phyloP scores from a whole-genome alignment of 495 filamentous ascomycete genomes.

The Aspergillus homomorphus region DNA sequence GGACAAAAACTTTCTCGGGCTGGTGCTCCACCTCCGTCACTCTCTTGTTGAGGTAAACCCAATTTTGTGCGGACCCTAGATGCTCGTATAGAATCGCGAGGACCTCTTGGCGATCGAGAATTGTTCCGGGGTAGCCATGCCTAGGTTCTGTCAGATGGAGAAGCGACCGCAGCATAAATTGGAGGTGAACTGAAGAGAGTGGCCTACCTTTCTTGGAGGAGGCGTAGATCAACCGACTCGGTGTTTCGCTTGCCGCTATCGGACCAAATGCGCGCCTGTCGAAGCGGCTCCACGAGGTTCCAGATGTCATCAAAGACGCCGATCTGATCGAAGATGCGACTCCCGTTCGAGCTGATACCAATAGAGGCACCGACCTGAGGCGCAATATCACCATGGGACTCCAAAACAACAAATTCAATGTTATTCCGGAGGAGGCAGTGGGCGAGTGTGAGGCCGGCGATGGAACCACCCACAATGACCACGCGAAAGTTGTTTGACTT shows the following conservation, averaged over 20 bases:
- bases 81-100: constrained; percentile 22
- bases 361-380: constrained; percentile 39
- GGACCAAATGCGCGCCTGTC: neutral
- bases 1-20: constrained; percentile 1
- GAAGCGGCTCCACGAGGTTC: constrained; percentile 12
- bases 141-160: neutral
- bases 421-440: constrained; percentile 39
- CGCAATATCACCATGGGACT: constrained; percentile 31
- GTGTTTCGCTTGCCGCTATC: neutral
- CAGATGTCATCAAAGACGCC: constrained; percentile 34
- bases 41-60: constrained; percentile 13
- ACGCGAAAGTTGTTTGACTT: constrained; percentile 45
- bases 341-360: constrained; percentile 31
- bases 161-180: neutral
- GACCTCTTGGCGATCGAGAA: constrained; percentile 32
- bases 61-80: neutral
- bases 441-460: constrained; percentile 47
- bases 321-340: constrained; percentile 47
- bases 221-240: constrained; percentile 1
- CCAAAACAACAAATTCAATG: constrained; percentile 51
- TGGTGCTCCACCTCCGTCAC: constrained; percentile 15
- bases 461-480: constrained; percentile 51
- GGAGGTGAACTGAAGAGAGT: neutral
- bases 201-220: neutral
- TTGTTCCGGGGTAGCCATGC: constrained; percentile 18